phyloP scores from a whole-genome alignment of 1,284 basidiomycete genomes.

The Moesziomyces sp. region DNA sequence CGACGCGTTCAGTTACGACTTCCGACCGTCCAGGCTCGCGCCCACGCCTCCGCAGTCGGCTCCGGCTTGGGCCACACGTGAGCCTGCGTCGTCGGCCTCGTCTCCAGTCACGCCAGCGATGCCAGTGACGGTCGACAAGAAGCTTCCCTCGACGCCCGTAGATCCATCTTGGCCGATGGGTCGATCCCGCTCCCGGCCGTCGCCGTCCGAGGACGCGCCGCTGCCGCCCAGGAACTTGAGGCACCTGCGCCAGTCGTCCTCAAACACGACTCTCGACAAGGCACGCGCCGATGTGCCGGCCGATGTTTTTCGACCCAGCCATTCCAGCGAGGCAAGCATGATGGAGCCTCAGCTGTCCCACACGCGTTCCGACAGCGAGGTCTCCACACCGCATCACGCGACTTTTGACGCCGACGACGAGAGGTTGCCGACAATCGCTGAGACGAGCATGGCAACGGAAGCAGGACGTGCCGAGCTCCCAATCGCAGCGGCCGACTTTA shows the following conservation, averaged over 20 bases:
- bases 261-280: constrained; percentile 19
- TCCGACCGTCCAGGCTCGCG: constrained; percentile 29
- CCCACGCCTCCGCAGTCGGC: constrained; percentile 22
- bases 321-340: neutral
- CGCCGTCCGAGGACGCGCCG: constrained; percentile 13
- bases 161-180: neutral
- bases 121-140: constrained; percentile 13
- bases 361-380: neutral
- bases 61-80: constrained; percentile 1
- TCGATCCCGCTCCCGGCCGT: constrained; percentile 21
- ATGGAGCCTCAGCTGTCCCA: neutral
- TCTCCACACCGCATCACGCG: neutral
- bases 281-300: constrained; percentile 11
- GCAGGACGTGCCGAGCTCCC: neutral
- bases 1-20: constrained; percentile 25
- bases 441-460: neutral
- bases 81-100: constrained; percentile 19
- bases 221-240: constrained; percentile 35
- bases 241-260: constrained; percentile 34
- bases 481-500: neutral
- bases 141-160: constrained; percentile 12
- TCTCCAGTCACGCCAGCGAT: constrained; percentile 14
- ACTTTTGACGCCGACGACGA: constrained; percentile 5
- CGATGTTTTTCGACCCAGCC: constrained; percentile 14
- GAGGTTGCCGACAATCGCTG: constrained; percentile 10